Conservation (phyloP, 768 basidiomycete species). For the Megacollybia marginata region DNA sequence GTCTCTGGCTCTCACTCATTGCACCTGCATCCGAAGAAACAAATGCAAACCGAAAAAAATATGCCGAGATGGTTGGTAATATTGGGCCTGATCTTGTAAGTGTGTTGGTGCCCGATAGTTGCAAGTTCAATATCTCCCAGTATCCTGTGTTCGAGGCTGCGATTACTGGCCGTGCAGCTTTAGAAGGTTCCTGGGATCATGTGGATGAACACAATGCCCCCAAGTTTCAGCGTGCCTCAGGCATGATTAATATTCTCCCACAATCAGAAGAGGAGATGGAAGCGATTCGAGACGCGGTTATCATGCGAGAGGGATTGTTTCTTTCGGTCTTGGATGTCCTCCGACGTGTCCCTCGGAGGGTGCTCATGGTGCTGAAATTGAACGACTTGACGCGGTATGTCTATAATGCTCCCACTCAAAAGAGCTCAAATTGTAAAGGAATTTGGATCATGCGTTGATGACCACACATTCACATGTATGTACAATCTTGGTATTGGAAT, state of each 20-base stretch:
- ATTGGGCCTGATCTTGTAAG: slow-evolving; percentile 79
- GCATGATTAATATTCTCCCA: slow-evolving; percentile 67
- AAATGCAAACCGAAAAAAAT: slow-evolving; percentile 67
- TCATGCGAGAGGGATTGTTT: slow-evolving; percentile 76
- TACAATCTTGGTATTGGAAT: neutral
- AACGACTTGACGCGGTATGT: slow-evolving; percentile 77
- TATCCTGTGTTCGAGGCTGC: slow-evolving; percentile 95
- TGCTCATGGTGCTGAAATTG: slow-evolving; percentile 77
- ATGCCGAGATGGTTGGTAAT: slow-evolving; percentile 87
- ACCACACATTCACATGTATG: slow-evolving; percentile 80
- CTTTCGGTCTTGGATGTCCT: slow-evolving; percentile 83
- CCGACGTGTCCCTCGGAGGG: slow-evolving; percentile 75
- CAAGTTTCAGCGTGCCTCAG: slow-evolving; percentile 58
- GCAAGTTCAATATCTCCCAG: slow-evolving; percentile 27
- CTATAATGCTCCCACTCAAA: too few relatives aligned
- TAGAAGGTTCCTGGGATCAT: slow-evolving; percentile 52
- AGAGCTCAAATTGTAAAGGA: slow-evolving; percentile 29
- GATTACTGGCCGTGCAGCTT: slow-evolving; percentile 77
- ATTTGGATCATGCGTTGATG: slow-evolving; percentile 74
- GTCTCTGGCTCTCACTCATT: slow-evolving; percentile 89
- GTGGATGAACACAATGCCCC: slow-evolving; percentile 23
- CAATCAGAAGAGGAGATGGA: slow-evolving; percentile 76
- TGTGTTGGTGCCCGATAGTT: slow-evolving; percentile 5
- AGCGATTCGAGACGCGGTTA: slow-evolving; percentile 75
- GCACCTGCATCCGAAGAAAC: slow-evolving; percentile 59